Evolutionary conservation across 768 basidiomycete genomes (phyloP), one percentile per base, ranked within the genome.

Genomic region (Lentinula guzmanii): DNA sequence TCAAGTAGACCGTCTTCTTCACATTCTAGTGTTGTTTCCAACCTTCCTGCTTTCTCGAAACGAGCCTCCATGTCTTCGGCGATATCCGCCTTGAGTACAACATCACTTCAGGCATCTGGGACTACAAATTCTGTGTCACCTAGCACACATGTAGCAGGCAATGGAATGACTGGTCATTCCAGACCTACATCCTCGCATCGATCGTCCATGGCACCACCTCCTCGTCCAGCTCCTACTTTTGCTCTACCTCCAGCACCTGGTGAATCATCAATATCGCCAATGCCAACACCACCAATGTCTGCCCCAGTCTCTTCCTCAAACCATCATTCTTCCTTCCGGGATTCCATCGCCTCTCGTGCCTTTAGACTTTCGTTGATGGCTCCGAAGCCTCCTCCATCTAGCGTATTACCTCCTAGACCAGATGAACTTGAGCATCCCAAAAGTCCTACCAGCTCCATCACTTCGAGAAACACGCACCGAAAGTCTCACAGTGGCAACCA

Each of bases 211-310:
- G 89, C 82, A 3, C 84, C 90, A 3, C 90, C 90, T 16, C 87
- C 84, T 33, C 85, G 87, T 13, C 90, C 90, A 34, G 82, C 86
- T 4, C 89, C 91, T 0, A 86, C 81, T 31, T 80, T 80, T 53
- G 87, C 89, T 5, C 82, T 86, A 15, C 89, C 90, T 13, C 86
- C 86, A 52, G 84, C 89, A 6, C 90, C 89, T 39, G 65, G 70
- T 42, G 68, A 65, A n/a, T 65, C 67, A 68, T 52, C 75, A 64
- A 43, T 73, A 68, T 53, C 75, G 65, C 45, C 73, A 24, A 28
- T 33, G 16, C 24, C 43, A 5, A 10, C 67, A 61, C 62, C 56
- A 52, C 68, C 62, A 46, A 71, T 61, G 54, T 64, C 65, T 57
- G 65, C 63, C 43, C 56, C 65, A 8, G 53, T 61, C n/a, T 63